Evolutionary conservation across 768 basidiomycete genomes (phyloP), one percentile per base, ranked within the genome.

Genomic region (Boletellus ananas): DNA sequence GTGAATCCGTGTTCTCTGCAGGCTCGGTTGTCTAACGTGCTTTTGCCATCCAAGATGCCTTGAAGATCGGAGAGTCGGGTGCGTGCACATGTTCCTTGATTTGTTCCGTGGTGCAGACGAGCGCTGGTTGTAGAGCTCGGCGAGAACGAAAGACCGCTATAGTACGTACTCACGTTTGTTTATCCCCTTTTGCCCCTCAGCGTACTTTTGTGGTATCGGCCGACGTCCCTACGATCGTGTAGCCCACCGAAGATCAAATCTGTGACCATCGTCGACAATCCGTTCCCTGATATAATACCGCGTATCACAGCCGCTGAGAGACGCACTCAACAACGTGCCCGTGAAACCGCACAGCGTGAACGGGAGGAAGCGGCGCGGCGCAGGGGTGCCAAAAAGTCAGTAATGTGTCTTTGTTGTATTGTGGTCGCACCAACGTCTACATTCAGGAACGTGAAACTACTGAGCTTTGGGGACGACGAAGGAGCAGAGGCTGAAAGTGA

Each of bases 281-380:
- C 96, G 0, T 97, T 96, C 65, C 81, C 86, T 47, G 94, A 98
- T 62, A 96, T 98, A 56, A 79, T 94, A 34, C 95, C 95, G 5
- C 85, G 96, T 21, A 99, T 98, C 52, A 99, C 96, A 1, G 93
- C 94, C 1, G 91, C 84, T 2, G 96, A 98, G 71, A 86, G 87
- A 54, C 79, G 85, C 35, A 85, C 76, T 0, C 96, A 99, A 64
- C 85, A 85, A 54, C 78, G 79, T 47, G 95, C 94, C 2, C 79
- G 83, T 35, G 84, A 91, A 61, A 77, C 82, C 53, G 84, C 80
- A 1, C 85, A 85, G 58, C 76, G 79, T 44, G 88, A 92, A 64
- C 73, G 87, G n/a, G 90, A 91, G 59, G 87, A 90, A 56, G 79
- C 76, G 33, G 76, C 79, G 52, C 77, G 83, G 34, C 75, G 82